A percentile compares a stretch with the other conserved stretches of the same genome.
Evolutionary conservation across 768 basidiomycete genomes (phyloP).

Genomic region (Lactifluus echinatus): DNA sequence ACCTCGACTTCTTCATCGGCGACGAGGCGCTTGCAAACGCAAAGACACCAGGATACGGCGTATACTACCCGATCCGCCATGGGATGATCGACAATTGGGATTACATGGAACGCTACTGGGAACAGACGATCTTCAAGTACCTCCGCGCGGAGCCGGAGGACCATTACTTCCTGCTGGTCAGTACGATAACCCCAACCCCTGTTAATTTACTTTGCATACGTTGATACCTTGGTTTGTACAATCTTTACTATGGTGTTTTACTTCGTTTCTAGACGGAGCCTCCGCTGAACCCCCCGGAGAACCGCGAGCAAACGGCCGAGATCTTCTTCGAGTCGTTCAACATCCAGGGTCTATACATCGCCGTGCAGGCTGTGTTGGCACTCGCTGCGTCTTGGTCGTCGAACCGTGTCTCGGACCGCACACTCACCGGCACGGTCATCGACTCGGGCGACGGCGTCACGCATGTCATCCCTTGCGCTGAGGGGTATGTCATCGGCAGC

Average conservation of each 20-base stretch:
- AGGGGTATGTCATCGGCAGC: conserved; percentile 98
- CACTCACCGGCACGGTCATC: conserved; percentile 93
- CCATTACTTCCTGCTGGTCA: conserved; percentile 92
- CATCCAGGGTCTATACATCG: conserved; percentile 96
- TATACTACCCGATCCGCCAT: conserved; percentile 95
- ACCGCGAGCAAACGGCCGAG: conserved; percentile 97
- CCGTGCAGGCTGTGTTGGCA: conserved; percentile 96
- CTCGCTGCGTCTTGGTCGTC: conserved; percentile 97
- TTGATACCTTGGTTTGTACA: too few relatives aligned
- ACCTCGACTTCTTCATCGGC: conserved; percentile 99
- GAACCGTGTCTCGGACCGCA: conserved; percentile 80
- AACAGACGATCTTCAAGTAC: conserved; percentile 99
- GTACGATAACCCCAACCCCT: conserved; percentile 33
- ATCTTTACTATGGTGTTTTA: too few relatives aligned
- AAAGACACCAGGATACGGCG: conserved; percentile 88
- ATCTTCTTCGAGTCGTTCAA: conserved; percentile 99
- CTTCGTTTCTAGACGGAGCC: conserved; percentile 99
- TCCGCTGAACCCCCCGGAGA: conserved; percentile 95
- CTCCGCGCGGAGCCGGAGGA: conserved; percentile 97
- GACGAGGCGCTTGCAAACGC: conserved; percentile 95
- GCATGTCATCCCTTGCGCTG: conserved; percentile 92
- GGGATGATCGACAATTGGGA: conserved; percentile 99
- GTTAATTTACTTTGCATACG: too few relatives aligned
- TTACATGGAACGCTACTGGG: conserved; percentile 99
- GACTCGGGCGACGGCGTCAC: conserved; percentile 99